A percentile compares a stretch with the other conserved stretches of the same genome.
phyloP scores from a whole-genome alignment of 441 rosid species.

The Eruca vesicaria region DNA sequence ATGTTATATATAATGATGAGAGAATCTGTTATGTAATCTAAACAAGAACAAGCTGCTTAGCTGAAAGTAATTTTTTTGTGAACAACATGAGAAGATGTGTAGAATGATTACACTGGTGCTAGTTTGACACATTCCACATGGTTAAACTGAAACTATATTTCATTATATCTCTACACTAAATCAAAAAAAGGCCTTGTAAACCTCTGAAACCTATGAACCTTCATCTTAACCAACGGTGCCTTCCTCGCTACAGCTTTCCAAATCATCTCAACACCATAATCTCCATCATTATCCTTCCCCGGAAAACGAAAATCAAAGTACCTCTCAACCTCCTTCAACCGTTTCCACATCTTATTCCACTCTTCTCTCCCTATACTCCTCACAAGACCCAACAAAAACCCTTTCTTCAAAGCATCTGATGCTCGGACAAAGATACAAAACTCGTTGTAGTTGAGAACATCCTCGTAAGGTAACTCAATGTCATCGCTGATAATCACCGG shows the following conservation, averaged over 20 bases:
- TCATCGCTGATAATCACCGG: conserved; percentile 92
- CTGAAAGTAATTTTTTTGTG: neutral
- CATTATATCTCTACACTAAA: neutral
- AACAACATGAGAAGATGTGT: neutral
- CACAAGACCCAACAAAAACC: conserved; percentile 60
- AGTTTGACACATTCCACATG: neutral
- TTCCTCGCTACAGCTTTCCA: conserved; percentile 85
- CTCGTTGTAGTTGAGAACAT: conserved; percentile 78
- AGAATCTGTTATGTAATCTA: neutral
- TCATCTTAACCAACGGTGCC: conserved; percentile 58
- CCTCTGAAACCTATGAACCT: conserved; percentile 61
- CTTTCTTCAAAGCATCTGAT: conserved; percentile 76
- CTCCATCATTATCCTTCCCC: conserved; percentile 47
- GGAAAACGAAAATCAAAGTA: conserved; percentile 69
- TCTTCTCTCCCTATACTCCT: conserved; percentile 67
- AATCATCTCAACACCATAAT: conserved; percentile 78
- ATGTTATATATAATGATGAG: conserved; percentile 20
- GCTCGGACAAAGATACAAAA: conserved; percentile 83
- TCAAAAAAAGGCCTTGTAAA: conserved; percentile 33
- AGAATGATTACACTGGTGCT: neutral
- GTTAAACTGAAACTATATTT: neutral
- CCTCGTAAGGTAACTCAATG: conserved; percentile 92
- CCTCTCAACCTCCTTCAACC: conserved; percentile 61
- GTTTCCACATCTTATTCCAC: conserved; percentile 74
- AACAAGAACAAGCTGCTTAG: neutral